Base-by-base conservation (phyloP, 306 rosid species). In the Sechiopsis laciniata region DNA sequence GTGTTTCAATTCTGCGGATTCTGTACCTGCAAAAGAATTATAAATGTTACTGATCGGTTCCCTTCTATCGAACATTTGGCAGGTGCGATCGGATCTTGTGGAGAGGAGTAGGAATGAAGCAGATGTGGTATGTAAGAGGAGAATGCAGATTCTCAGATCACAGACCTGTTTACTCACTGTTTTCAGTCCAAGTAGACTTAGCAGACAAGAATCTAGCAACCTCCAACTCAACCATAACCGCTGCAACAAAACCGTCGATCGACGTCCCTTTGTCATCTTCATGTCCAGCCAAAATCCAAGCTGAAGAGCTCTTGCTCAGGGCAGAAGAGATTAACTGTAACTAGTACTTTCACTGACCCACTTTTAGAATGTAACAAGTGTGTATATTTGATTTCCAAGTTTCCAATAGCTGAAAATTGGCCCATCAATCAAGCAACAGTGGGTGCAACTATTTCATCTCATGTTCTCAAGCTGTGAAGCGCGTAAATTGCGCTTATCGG, bases 41-140 rank as follows among this genome's bases (percentile, higher is more conserved):
- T n/a, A n/a, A n/a, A n/a, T 40, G 2, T 19, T 55, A 17, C 16
- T 73, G 22, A 73, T 37, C 0, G 37, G 5, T 32, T 32, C 37
- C 37, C 3, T 32, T 32, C 37, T 32, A 29, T 20, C n/a, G 40
- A 20, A n/a, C 8, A 32, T 11, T 17, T 50, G 29, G 20, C 78
- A 93, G 98, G 98, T 94, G 99, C 11, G 99, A 94, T 74, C 76
- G 99, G 82, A 91, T 94, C 26, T 78, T 94, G 66, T 94, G 99
- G 99, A 91, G 88, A 78, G 99, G 99, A 7, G 87, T 90, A 59
- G 90, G 90, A 4, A 71, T 94, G 15, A 85, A 87, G 55, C 97
- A 94, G 71, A 78, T 82, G 66, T 83, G 89, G 82, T 94, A 94
- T 58, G 85, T 79, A 24, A 54, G 99, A 83, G 97, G 95, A 50